A percentile compares a stretch with the other conserved stretches of the same genome.
Evolutionary conservation across 768 basidiomycete species (phyloP).

Genomic region (Lentinula detonsa): DNA sequence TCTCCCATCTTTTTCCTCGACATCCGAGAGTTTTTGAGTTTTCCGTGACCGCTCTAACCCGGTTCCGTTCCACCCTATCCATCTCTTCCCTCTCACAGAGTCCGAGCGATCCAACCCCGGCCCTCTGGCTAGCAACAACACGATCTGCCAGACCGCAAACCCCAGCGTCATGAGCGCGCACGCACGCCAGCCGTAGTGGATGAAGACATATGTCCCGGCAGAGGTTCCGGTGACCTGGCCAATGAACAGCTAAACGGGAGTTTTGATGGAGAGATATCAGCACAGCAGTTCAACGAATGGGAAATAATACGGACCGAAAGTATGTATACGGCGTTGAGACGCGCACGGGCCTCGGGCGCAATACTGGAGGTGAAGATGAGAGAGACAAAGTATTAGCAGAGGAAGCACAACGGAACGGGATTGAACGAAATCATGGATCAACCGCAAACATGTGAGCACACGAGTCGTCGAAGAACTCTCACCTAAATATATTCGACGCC

Average conservation of each 20-base stretch:
- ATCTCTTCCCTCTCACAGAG: constrained; percentile 27
- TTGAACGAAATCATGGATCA: not conserved
- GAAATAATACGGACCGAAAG: constrained; percentile 35
- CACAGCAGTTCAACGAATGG: not conserved
- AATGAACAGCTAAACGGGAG: constrained; percentile 45
- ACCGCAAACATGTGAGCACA: not conserved
- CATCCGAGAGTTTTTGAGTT: not conserved
- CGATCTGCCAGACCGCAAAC: constrained; percentile 48
- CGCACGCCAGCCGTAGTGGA: constrained; percentile 64
- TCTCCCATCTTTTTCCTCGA: not conserved
- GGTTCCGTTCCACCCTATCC: constrained; percentile 10
- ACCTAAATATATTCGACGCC: constrained; percentile 11
- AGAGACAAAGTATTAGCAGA: constrained; percentile 16
- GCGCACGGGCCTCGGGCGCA: constrained; percentile 36
- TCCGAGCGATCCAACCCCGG: constrained; percentile 61
- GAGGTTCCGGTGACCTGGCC: constrained; percentile 83
- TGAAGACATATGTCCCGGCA: constrained; percentile 67
- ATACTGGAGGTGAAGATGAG: constrained; percentile 18
- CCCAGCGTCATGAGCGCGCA: constrained; percentile 57
- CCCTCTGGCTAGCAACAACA: constrained; percentile 57
- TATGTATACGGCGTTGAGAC: constrained; percentile 72
- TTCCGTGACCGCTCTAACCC: not conserved
- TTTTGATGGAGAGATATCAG: not conserved
- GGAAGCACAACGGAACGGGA: constrained; percentile 17
- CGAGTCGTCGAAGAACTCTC: not conserved